Conservation (phyloP, 306 rosid genomes). For the Lablab purpureus region DNA sequence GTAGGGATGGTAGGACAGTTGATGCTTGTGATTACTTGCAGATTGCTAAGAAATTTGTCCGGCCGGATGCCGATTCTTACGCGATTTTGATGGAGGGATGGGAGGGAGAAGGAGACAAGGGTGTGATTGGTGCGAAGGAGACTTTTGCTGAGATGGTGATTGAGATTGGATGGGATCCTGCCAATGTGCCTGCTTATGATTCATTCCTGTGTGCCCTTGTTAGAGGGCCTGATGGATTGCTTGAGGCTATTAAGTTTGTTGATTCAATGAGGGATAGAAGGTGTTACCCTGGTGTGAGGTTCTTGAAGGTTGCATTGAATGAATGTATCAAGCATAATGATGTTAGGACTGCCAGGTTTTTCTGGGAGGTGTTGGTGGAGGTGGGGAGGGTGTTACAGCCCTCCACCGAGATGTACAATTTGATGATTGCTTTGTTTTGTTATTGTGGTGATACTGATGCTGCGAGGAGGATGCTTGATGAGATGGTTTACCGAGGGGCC, state of each 20-base stretch:
- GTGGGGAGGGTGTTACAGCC: conserved; percentile 46
- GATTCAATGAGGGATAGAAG: conserved; percentile 55
- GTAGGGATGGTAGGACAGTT: conserved; percentile 57
- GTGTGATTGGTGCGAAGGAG: conserved; percentile 56
- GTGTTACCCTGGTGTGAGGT: conserved; percentile 70
- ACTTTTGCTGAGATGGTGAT: conserved; percentile 71
- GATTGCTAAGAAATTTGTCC: conserved; percentile 52
- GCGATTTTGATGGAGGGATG: conserved; percentile 81
- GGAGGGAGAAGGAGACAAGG: conserved; percentile 62
- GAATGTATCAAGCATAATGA: conserved; percentile 63
- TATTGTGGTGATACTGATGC: conserved; percentile 42
- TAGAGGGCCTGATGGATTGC: conserved; percentile 58
- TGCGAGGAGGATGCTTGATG: conserved; percentile 59
- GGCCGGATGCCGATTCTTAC: conserved; percentile 61
- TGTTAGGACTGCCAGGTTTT: conserved; percentile 49
- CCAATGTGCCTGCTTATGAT: conserved; percentile 66
- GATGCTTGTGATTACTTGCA: conserved; percentile 62
- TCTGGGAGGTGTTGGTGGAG: conserved; percentile 66
- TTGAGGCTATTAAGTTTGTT: conserved; percentile 53
- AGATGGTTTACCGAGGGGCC: conserved; percentile 62
- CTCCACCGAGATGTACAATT: conserved; percentile 57
- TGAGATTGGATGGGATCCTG: conserved; percentile 73
- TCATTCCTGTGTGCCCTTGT: conserved; percentile 63
- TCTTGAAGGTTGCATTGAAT: conserved; percentile 62
- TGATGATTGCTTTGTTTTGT: conserved; percentile 64